Percentiles rank a stretch among this genome's conserved stretches.
These are phyloP conservation scores for Acanthamoeba lugdunensis DNA, from an alignment of 208 protist species.

Conservation along the genomic window DNA sequence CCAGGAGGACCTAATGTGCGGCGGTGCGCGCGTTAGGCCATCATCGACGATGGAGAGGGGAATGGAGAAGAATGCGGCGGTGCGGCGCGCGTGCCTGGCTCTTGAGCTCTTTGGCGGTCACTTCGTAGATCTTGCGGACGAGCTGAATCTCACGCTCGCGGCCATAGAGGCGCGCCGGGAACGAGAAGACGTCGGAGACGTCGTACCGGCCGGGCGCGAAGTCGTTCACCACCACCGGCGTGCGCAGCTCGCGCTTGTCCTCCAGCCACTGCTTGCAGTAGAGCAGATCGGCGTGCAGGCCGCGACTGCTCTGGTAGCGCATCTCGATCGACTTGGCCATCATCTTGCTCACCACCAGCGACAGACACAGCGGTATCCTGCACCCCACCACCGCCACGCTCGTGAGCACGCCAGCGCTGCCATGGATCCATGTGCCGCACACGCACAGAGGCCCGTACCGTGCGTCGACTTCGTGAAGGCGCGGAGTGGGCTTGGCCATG, in stretches of 20 bases:
- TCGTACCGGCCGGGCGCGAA: conserved; percentile 54
- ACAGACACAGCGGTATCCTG: conserved; percentile 39
- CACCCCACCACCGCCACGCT: neutral
- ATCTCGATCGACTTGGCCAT: conserved; percentile 53
- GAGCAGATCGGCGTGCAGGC: conserved; percentile 25
- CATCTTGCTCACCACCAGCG: conserved; percentile 42
- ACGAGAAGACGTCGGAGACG: conserved; percentile 63
- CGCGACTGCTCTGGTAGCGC: conserved; percentile 57
- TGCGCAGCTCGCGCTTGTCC: neutral
- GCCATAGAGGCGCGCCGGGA: conserved; percentile 38
- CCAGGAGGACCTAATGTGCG: neutral
- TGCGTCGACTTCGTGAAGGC: conserved; percentile 23
- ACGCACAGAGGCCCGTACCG: neutral
- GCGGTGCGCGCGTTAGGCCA: neutral
- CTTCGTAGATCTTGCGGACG: conserved; percentile 4
- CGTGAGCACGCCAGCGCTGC: neutral
- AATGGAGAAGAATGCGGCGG: neutral
- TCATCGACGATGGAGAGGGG: neutral
- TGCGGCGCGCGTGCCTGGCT: neutral
- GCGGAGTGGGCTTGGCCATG: conserved; percentile 62
- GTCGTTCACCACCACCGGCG: neutral
- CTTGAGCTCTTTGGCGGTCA: neutral
- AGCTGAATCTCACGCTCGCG: conserved; percentile 17
- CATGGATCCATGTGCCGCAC: neutral
- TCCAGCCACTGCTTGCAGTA: neutral